Percentiles rank a stretch among this genome's conserved stretches.
phyloP scores from a whole-genome alignment of 2,329 filamentous ascomycete genomes.

The Penicillium brevicompactum region DNA sequence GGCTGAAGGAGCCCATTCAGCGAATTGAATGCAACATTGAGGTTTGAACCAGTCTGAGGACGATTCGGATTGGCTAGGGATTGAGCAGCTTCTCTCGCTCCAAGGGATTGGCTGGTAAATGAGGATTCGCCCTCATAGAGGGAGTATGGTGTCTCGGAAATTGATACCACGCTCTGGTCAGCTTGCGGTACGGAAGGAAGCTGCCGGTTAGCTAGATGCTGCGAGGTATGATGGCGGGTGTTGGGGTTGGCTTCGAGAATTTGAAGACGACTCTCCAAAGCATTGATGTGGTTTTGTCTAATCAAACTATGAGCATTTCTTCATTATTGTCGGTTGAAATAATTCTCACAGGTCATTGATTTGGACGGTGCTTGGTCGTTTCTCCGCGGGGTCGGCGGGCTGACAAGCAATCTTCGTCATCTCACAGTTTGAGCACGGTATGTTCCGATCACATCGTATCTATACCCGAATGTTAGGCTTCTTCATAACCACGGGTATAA shows the following conservation, averaged over 20 bases:
- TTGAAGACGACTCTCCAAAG: conserved; percentile 14
- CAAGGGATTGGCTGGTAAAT: conserved; percentile 17
- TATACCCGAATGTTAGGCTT: not conserved
- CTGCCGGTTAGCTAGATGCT: not conserved
- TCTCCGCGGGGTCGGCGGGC: not conserved
- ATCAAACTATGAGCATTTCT: not conserved
- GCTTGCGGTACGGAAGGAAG: not conserved
- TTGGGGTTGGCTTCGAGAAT: conserved; percentile 10
- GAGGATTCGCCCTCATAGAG: conserved; percentile 18
- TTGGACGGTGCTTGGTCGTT: not conserved
- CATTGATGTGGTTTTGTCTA: conserved; percentile 1
- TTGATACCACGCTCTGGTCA: not conserved
- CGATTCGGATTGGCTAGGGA: not conserved
- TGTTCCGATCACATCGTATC: conserved; percentile 22
- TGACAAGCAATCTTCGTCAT: conserved; percentile 14
- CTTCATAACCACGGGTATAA: not conserved
- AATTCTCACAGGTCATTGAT: not conserved
- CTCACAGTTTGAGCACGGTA: conserved; percentile 20
- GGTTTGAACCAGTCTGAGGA: not conserved
- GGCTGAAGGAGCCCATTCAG: not conserved
- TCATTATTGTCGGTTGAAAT: not conserved
- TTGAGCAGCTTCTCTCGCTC: conserved; percentile 14
- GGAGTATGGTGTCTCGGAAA: not conserved
- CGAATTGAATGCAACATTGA: conserved; percentile 9
- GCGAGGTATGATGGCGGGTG: not conserved